Evolutionary conservation across 805 yeast species (phyloP), one percentile per base, ranked within the genome.

Genomic region (Dipodascopsis tothii): DNA sequence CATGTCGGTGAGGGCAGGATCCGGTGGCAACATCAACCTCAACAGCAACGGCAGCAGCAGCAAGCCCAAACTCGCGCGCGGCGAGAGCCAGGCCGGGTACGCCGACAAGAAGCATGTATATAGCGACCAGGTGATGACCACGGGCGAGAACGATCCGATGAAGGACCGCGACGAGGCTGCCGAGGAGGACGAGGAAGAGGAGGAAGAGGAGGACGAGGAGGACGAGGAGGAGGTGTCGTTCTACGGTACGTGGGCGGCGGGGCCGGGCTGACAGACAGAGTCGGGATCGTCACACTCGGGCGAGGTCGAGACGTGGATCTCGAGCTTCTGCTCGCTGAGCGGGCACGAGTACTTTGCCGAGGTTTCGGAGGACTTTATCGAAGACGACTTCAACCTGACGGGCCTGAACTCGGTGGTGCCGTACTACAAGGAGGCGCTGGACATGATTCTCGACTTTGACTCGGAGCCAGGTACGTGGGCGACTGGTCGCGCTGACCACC

Each of bases 301-400:
- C 46, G 81, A 75, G 47, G 70, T 72, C 58, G 82, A 79, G 46
- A 78, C 86, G 36, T 87, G 95, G 95, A 81, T 86, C 55, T 76
- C 81, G 48, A 80, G 80, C 54, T 85, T 80, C 63, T 83, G 94
- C 60, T 74, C 81, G 37, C 68, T 77, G 55, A 81, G 80, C 57
- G 90, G 90, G 20, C 90, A 84, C 61, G 94, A 92, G 60, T 90
- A 80, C 62, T 87, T 87, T 63, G 94, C 88, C 35, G 94, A 88
- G 55, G 95, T 92, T 4, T 74, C 87, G 1, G 86, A 84, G 38
- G 96, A 86, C 39, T 92, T 87, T 63, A 85, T 92, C 48, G 96
- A 88, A 57, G 98, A 92, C 64, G 97, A 92, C 55, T 92, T 92
- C 72, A 92, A 92, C 61, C 72, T 92, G 57, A 88, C 97, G 1